Evolutionary conservation across 2,329 filamentous ascomycete genomes (phyloP).

Genomic region (Trichoderma gracile): DNA sequence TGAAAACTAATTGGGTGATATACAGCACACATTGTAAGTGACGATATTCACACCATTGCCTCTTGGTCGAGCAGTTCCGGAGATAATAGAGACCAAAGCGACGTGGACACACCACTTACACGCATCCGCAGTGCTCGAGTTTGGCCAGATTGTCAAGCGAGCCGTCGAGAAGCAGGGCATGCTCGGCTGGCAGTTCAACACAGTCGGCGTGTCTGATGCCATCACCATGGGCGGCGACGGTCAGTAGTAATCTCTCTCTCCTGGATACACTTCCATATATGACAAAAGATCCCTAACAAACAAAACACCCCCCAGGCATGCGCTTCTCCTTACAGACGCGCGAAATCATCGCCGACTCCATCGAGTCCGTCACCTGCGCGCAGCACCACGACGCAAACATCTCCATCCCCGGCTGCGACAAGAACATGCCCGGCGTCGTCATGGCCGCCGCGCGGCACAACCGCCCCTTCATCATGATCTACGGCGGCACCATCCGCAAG

Average conservation of each 20-base stretch:
- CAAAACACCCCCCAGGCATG: slow-evolving; percentile 69
- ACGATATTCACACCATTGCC: no score
- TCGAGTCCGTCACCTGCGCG: slow-evolving; percentile 98
- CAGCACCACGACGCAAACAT: slow-evolving; percentile 99
- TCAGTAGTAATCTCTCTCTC: slow-evolving; percentile 35
- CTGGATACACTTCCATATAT: neutral
- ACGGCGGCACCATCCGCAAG: slow-evolving; percentile 86
- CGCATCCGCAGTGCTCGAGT: slow-evolving; percentile 65
- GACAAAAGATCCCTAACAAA: no score
- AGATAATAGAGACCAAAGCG: neutral
- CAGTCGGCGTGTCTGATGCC: slow-evolving; percentile 82
- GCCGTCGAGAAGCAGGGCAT: slow-evolving; percentile 79
- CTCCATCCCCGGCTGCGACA: slow-evolving; percentile 95
- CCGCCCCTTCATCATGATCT: slow-evolving; percentile 94
- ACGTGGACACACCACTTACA: neutral
- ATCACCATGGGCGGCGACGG: slow-evolving; percentile 96
- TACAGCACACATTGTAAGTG: slow-evolving; percentile 46
- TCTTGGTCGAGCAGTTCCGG: neutral
- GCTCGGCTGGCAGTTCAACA: slow-evolving; percentile 94
- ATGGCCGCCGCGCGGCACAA: slow-evolving; percentile 85
- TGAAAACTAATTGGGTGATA: neutral
- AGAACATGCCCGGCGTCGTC: slow-evolving; percentile 95
- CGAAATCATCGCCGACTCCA: slow-evolving; percentile 96
- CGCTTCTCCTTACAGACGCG: slow-evolving; percentile 90
- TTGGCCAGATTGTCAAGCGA: slow-evolving; percentile 85